Evolutionary conservation across 345 rosid genomes (phyloP).

Genomic region (Gossypium herbaceum): DNA sequence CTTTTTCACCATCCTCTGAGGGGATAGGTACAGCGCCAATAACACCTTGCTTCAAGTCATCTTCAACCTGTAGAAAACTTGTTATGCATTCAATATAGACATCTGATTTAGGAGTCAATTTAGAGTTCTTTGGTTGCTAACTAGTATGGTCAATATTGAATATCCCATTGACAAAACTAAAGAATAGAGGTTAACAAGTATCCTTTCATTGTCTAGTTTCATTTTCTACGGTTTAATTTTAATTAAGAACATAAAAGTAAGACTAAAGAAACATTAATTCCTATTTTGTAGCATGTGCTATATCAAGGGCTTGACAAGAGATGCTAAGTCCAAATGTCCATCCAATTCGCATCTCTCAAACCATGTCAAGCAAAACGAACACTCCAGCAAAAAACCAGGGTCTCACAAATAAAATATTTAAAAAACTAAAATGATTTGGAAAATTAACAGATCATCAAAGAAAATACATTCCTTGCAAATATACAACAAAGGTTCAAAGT

Average conservation of each 20-base stretch:
- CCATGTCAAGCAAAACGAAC: background rate
- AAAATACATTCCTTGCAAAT: background rate
- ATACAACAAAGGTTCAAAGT: background rate
- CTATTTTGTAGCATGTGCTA: background rate
- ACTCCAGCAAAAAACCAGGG: background rate
- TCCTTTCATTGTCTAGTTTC: background rate
- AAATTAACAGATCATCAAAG: background rate
- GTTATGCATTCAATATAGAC: background rate
- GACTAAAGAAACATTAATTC: background rate
- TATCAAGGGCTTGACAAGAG: background rate
- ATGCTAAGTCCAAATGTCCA: background rate
- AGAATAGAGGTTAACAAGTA: background rate
- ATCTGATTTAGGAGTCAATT: background rate
- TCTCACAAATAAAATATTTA: background rate
- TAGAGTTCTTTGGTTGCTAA: background rate
- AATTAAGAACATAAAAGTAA: background rate
- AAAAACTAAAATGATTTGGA: background rate
- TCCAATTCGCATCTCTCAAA: background rate
- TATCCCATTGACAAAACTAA: background rate
- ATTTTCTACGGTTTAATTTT: background rate
- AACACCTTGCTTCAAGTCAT: conserved; percentile 71
- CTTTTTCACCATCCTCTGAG: conserved; percentile 63
- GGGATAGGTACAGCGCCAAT: conserved; percentile 68
- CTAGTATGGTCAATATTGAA: background rate
- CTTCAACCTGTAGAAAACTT: conserved; percentile 51